These are phyloP conservation scores for Hibiscus mutabilis DNA, from an alignment of 345 rosid species.

Conservation along the genomic window DNA sequence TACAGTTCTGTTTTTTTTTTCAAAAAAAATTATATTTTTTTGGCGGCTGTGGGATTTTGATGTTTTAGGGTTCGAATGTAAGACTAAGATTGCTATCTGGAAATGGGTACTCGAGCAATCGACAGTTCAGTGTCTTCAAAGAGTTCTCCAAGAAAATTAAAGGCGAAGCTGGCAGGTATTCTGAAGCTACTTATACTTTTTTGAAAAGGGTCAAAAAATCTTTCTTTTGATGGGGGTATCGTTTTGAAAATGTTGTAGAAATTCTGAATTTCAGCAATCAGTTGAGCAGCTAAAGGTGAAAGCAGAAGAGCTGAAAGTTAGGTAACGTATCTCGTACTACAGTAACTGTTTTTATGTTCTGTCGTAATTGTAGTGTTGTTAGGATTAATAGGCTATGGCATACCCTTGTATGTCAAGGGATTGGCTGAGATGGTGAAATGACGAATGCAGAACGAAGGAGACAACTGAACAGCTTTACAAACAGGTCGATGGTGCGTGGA, in stretches of 20 bases:
- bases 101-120: slow-evolving; percentile 33
- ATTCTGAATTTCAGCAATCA: slow-evolving; percentile 65
- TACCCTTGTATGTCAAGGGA: slow-evolving; percentile 51
- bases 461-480: slow-evolving; percentile 80
- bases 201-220: not conserved
- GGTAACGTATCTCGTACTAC: slow-evolving; percentile 36
- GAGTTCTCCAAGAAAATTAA: slow-evolving; percentile 69
- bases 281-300: slow-evolving; percentile 77
- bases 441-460: slow-evolving; percentile 85
- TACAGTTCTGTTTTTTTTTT: not conserved
- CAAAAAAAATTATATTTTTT: too few relatives aligned
- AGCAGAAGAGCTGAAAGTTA: slow-evolving; percentile 59
- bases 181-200: not conserved
- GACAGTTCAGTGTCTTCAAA: slow-evolving; percentile 62
- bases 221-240: not conserved
- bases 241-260: slow-evolving; percentile 29
- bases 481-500: slow-evolving; percentile 81
- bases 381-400: slow-evolving; percentile 49
- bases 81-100: slow-evolving; percentile 30
- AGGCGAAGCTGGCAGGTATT: slow-evolving; percentile 68
- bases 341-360: not conserved
- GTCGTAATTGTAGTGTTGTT: slow-evolving; percentile 15
- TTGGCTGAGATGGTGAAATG: slow-evolving; percentile 63
- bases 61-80: slow-evolving; percentile 34
- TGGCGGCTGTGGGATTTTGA: slow-evolving; percentile 6